Conservation (phyloP, 2,329 filamentous ascomycete genomes). For the Parastagonospora nodorum region DNA sequence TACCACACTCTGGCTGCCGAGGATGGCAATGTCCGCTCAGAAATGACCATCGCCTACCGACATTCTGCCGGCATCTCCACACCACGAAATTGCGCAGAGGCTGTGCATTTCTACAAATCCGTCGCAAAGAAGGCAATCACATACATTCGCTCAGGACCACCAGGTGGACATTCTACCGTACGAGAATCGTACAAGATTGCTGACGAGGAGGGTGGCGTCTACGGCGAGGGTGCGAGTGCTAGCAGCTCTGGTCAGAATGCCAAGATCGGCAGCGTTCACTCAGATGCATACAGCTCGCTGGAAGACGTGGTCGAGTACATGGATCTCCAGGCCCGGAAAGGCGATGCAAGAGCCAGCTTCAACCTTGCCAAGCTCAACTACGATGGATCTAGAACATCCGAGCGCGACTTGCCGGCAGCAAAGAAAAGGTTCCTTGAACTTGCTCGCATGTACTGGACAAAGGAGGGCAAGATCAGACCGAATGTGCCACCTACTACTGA, state of each 20-base stretch:
- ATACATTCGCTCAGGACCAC: constrained; percentile 87
- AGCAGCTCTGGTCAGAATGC: constrained; percentile 86
- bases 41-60: constrained; percentile 92
- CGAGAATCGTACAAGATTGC: constrained; percentile 83
- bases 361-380: constrained; percentile 87
- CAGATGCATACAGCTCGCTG: constrained; percentile 82
- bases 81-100: constrained; percentile 81
- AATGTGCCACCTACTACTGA: constrained; percentile 74
- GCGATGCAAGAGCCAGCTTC: constrained; percentile 84
- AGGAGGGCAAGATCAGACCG: constrained; percentile 74
- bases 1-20: constrained; percentile 95
- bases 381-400: constrained; percentile 78
- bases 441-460: constrained; percentile 79
- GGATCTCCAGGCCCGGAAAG: constrained; percentile 86
- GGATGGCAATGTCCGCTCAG: constrained; percentile 78
- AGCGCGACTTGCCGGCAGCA: constrained; percentile 73
- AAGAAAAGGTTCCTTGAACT: constrained; percentile 82
- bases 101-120: constrained; percentile 85
- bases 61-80: constrained; percentile 85
- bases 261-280: constrained; percentile 71
- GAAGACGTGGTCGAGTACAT: constrained; percentile 95
- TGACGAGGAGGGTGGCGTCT: constrained; percentile 89
- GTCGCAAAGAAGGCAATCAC: constrained; percentile 91
- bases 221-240: constrained; percentile 91
- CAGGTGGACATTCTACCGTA: constrained; percentile 79